Evolutionary conservation across 1,284 basidiomycete species (phyloP).

Genomic region (Fomitopsis betulina): DNA sequence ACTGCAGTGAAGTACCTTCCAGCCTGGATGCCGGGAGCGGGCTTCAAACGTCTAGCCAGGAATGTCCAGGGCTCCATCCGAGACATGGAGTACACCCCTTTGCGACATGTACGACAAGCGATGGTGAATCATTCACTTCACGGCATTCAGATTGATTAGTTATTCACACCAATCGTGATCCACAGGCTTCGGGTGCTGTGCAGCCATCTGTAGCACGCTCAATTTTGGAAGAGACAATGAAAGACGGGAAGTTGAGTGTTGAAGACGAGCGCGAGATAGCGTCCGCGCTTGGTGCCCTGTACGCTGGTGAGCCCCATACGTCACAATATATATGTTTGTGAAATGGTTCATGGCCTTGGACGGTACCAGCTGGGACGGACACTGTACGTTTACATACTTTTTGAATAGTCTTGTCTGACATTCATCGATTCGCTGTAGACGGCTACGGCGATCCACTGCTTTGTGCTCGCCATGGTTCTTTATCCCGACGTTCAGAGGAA

Average conservation of each 20-base stretch:
- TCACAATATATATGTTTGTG: background rate
- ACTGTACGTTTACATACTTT: conserved; percentile 21
- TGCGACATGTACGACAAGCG: conserved; percentile 43
- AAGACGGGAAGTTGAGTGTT: conserved; percentile 10
- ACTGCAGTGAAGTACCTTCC: conserved; percentile 14
- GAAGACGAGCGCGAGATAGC: conserved; percentile 50
- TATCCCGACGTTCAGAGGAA: conserved; percentile 45
- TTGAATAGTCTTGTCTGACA: conserved; percentile 12
- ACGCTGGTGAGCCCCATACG: conserved; percentile 28
- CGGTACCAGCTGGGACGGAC: conserved; percentile 24
- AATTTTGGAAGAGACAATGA: conserved; percentile 33
- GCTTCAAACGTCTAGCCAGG: conserved; percentile 7
- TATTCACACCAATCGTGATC: background rate
- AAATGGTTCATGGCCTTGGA: background rate
- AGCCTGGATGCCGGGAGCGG: conserved; percentile 20
- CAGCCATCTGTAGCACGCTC: conserved; percentile 46
- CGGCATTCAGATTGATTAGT: background rate
- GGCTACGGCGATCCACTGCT: conserved; percentile 12
- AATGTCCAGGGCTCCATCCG: background rate
- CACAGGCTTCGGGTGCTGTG: conserved; percentile 36
- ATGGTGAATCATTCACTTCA: conserved; percentile 21
- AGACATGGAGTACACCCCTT: conserved; percentile 35
- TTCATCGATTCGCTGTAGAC: background rate
- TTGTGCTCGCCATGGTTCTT: conserved; percentile 46
- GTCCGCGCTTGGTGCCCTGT: conserved; percentile 48